Percentiles rank a stretch among this genome's conserved stretches.
These are phyloP conservation scores for Lepidium didymum DNA, from an alignment of 345 rosid species.

Conservation along the genomic window DNA sequence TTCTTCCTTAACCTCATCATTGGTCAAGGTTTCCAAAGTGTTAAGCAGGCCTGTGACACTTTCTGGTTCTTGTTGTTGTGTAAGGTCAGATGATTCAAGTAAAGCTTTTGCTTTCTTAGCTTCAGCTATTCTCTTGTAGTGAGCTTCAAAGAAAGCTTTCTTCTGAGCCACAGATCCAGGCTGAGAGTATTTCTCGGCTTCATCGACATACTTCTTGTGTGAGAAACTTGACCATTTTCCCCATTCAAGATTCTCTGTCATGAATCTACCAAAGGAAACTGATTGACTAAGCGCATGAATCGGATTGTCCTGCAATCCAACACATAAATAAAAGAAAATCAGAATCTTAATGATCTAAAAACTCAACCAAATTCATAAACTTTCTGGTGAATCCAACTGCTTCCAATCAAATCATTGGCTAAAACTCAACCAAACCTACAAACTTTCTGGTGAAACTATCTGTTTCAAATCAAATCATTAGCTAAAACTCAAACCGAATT, in stretches of 20 bases:
- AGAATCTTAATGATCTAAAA: background rate
- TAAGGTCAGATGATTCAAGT: background rate
- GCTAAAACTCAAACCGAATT: background rate
- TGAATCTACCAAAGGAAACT: conserved; percentile 76
- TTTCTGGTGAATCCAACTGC: background rate
- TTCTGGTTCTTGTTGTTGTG: conserved; percentile 4
- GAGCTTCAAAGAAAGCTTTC: conserved; percentile 81
- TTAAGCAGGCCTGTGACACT: conserved; percentile 9
- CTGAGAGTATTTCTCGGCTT: conserved; percentile 61
- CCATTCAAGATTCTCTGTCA: conserved; percentile 84
- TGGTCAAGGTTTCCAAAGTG: conserved; percentile 27
- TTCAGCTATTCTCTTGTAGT: conserved; percentile 59
- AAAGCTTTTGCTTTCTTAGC: conserved; percentile 54
- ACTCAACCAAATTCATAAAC: background rate
- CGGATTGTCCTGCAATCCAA: conserved; percentile 53
- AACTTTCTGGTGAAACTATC: background rate
- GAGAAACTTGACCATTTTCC: conserved; percentile 86
- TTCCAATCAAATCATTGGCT: background rate
- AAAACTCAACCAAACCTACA: background rate
- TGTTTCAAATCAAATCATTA: background rate
- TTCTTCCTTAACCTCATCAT: conserved; percentile 15
- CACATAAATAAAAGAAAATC: background rate
- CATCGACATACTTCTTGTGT: conserved; percentile 68
- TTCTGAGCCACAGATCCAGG: conserved; percentile 86
- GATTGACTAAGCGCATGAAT: conserved; percentile 63